These are phyloP conservation scores for Lactifluus hygrophoroides DNA, from an alignment of 768 basidiomycete species.

Conservation along the genomic window DNA sequence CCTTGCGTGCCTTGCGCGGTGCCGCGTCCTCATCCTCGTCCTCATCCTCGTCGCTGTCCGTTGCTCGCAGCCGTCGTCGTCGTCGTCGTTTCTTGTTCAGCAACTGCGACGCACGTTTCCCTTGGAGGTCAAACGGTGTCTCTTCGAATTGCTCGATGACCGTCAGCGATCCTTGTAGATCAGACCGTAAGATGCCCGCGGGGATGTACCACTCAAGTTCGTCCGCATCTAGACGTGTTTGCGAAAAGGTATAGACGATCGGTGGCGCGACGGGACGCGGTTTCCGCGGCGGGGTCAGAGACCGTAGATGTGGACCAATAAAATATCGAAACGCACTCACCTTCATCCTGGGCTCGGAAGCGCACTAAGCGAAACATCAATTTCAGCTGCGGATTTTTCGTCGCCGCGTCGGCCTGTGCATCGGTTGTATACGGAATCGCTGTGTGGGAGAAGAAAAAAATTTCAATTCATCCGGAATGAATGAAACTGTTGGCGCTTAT, in stretches of 20 bases:
- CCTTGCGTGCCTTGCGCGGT: constrained; percentile 39
- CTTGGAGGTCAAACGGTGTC: constrained; percentile 72
- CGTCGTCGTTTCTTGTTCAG: constrained; percentile 49
- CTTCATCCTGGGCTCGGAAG: constrained; percentile 59
- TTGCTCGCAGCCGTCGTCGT: constrained; percentile 42
- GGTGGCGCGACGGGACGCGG: constrained; percentile 1
- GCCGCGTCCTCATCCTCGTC: constrained; percentile 30
- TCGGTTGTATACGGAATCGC: constrained; percentile 72
- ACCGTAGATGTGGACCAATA: neutral
- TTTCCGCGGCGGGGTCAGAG: constrained; percentile 6
- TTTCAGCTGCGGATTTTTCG: constrained; percentile 71
- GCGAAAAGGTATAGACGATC: neutral
- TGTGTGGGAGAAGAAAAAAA: constrained; percentile 28
- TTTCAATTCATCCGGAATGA: neutral
- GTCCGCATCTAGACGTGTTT: constrained; percentile 40
- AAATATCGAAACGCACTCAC: constrained; percentile 31
- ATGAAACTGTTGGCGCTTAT: neutral
- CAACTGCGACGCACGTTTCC: constrained; percentile 65
- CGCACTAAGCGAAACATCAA: constrained; percentile 75
- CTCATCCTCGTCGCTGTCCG: constrained; percentile 38
- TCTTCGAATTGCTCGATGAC: constrained; percentile 81
- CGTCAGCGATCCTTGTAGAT: constrained; percentile 57
- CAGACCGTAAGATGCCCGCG: constrained; percentile 51
- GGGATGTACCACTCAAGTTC: constrained; percentile 86
- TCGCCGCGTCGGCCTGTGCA: constrained; percentile 67